Base-by-base conservation (phyloP, 1,139 yeast genomes). In the Hanseniaspora gamundiae region DNA sequence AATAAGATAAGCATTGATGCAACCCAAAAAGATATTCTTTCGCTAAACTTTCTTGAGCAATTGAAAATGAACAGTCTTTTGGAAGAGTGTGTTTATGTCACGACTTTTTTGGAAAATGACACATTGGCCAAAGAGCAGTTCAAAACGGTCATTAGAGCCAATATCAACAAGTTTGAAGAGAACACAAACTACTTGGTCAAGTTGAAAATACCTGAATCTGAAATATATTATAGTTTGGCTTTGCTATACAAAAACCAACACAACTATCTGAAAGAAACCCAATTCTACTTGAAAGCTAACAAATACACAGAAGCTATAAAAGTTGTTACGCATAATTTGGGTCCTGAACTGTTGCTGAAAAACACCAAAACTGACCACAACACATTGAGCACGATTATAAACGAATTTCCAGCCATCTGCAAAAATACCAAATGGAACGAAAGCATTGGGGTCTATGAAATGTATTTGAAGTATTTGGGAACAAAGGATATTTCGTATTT, bases 291-390 rank as follows among this genome's bases (percentile, higher is more conserved):
- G 2, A 68, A 67, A n/a, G 94, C 94, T 0, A 66, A 65, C 14
- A 59, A 72, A 42, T 75, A 76, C 68, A 67, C 64, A 1, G 77
- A 74, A 39, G 95, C 95, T 0, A 94, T 84, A 53, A 60, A 63
- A 1, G 66, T 76, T 0, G 65, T 84, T 4, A 56, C 76, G 2
- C 55, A 64, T 3, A 60, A 68, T 14, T 80, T 87, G 35, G 96
- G 91, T 0, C 96, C 97, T 10, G 47, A 47, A 54, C 61, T 39
- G 70, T 77, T 24, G 71, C 80, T 27, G 71, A 83, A 42, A 11
- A 48, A 48, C 13, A 35, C 40, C 26, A 65, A 71, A 13, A 65
- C 70, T 45, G 63, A 68, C 8, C 57, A 62, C 4, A 54, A 56
- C 3, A 55, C 60, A 14, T 62, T 85, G 13, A 54, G 61, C 13